Evolutionary conservation across 2,329 filamentous ascomycete species (phyloP).

Genomic region (Cladobotryum protrusum): DNA sequence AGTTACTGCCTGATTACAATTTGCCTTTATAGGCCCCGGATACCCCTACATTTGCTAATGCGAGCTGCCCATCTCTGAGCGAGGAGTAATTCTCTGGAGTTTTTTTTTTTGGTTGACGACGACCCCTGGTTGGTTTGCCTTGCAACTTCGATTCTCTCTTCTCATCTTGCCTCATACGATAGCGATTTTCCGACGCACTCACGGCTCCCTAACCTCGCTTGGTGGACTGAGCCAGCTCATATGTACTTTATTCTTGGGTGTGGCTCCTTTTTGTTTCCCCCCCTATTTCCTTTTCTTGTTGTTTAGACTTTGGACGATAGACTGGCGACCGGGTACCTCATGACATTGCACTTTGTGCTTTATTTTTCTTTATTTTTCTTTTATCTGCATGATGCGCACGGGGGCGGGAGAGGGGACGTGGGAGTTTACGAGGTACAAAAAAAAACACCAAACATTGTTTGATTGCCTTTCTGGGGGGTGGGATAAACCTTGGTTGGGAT

Average conservation of each 20-base stretch:
- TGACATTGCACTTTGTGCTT: slow-evolving; percentile 1
- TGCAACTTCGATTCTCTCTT: too few species aligned
- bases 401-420: slow-evolving; percentile 5
- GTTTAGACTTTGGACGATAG: slow-evolving; percentile 11
- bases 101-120: neutral
- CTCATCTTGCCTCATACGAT: too few species aligned
- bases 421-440: slow-evolving; percentile 5
- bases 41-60: slow-evolving; percentile 17
- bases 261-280: neutral
- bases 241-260: neutral
- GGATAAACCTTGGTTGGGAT: slow-evolving; percentile 4
- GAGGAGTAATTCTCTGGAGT: neutral
- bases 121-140: too few species aligned
- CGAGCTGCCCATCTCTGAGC: neutral
- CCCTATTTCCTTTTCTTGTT: neutral
- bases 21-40: slow-evolving; percentile 9
- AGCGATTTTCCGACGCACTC: neutral
- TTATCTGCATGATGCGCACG: slow-evolving; percentile 2
- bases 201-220: neutral
- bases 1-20: slow-evolving; percentile 1
- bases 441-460: slow-evolving; percentile 3
- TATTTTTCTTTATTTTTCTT: slow-evolving; percentile 7
- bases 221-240: neutral
- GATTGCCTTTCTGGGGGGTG: slow-evolving; percentile 5
- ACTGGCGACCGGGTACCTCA: slow-evolving; percentile 11